These are phyloP conservation scores for Boletus subparvulus DNA, from an alignment of 768 basidiomycete genomes.

Conservation along the genomic window DNA sequence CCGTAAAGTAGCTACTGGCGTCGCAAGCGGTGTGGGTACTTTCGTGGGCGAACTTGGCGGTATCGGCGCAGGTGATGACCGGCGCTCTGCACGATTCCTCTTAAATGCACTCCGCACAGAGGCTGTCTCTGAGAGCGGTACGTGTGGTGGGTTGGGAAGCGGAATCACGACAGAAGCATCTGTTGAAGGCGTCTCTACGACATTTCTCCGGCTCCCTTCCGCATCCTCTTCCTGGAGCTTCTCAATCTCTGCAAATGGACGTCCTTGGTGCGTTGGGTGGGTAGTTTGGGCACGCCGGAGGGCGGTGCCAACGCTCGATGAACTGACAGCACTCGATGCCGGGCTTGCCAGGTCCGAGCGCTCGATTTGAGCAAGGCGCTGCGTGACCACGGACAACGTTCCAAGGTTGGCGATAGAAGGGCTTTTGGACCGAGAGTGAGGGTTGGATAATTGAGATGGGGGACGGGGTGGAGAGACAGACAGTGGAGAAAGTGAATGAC, in stretches of 20 bases:
- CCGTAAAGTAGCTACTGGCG: slow-evolving; percentile 6
- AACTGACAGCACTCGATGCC: slow-evolving; percentile 17
- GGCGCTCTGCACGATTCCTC: slow-evolving; percentile 1
- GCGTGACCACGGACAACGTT: slow-evolving; percentile 61
- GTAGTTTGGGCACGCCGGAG: slow-evolving; percentile 25
- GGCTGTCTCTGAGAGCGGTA: slow-evolving; percentile 2
- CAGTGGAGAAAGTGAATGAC: slow-evolving; percentile 15
- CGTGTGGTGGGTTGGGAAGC: slow-evolving; percentile 18
- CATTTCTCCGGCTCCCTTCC: background rate
- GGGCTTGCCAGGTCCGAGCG: slow-evolving; percentile 22
- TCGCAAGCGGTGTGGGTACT: background rate
- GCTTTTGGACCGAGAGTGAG: slow-evolving; percentile 39
- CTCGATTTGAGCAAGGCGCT: slow-evolving; percentile 64
- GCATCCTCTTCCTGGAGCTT: slow-evolving; percentile 16
- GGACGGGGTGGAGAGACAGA: slow-evolving; percentile 24
- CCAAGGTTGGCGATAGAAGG: slow-evolving; percentile 65
- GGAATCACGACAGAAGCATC: slow-evolving; percentile 26
- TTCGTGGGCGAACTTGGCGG: slow-evolving; percentile 15
- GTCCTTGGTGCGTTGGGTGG: slow-evolving; percentile 7
- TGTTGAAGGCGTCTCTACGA: slow-evolving; percentile 17
- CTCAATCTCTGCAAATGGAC: slow-evolving; percentile 26
- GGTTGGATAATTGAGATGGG: slow-evolving; percentile 27
- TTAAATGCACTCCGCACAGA: slow-evolving; percentile 28
- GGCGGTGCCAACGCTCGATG: slow-evolving; percentile 24
- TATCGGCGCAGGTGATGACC: background rate